Percentiles rank a stretch among this genome's conserved stretches.
Evolutionary conservation across 176 grass and related monocot species (phyloP).

Genomic region (Chrysopogon serrulatus): DNA sequence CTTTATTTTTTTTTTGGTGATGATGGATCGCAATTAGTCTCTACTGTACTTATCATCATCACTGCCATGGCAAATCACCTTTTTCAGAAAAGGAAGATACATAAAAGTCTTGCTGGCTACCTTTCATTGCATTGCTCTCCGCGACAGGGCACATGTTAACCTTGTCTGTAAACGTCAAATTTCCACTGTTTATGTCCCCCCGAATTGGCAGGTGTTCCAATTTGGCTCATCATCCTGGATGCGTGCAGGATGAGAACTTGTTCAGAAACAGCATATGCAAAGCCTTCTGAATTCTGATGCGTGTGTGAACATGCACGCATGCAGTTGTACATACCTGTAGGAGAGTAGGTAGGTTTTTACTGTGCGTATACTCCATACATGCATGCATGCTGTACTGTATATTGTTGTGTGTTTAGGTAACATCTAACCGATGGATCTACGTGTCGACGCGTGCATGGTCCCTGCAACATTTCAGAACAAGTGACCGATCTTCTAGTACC

Average conservation of each 20-base stretch:
- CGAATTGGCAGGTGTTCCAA: slow-evolving; percentile 13
- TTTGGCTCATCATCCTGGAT: slow-evolving; percentile 1
- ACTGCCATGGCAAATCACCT: not conserved
- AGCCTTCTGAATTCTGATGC: no score
- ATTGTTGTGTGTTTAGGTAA: not conserved
- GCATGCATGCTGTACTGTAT: no score
- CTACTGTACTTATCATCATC: not conserved
- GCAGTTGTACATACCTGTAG: not conserved
- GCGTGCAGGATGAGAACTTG: slow-evolving; percentile 1
- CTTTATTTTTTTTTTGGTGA: not conserved
- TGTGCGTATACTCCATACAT: not conserved
- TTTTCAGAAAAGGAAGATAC: not conserved
- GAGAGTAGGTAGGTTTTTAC: not conserved
- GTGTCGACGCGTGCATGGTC: not conserved
- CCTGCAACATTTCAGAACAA: not conserved
- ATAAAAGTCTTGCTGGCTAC: not conserved
- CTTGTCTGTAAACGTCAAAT: not conserved
- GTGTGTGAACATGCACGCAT: not conserved
- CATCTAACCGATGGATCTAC: not conserved
- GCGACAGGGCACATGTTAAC: slow-evolving; percentile 1
- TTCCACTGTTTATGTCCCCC: not conserved
- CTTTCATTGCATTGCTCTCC: not conserved
- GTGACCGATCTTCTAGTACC: not conserved
- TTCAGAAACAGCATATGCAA: slow-evolving; percentile 1
- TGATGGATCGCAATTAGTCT: not conserved